Base-by-base conservation (phyloP, 441 rosid species). In the Oxalis stricta region DNA sequence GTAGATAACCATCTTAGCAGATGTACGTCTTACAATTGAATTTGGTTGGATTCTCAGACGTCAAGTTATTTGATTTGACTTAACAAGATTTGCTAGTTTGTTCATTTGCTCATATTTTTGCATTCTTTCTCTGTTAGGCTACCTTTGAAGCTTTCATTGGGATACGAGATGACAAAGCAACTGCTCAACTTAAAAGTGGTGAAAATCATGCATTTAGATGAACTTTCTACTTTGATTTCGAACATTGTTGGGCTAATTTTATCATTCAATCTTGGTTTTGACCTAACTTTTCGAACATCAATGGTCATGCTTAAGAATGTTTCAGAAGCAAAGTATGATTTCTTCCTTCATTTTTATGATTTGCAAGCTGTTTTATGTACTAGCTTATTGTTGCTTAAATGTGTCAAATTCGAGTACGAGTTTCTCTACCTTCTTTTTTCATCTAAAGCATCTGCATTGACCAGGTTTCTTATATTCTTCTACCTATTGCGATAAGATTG, bases 231-330 rank as follows among this genome's bases (percentile, higher is more conserved):
- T n/a, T n/a, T n/a, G n/a, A n/a, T n/a, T n/a, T n/a, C n/a, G n/a
- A n/a, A n/a, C n/a, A n/a, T n/a, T n/a, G n/a, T n/a, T n/a, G n/a
- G n/a, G n/a, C n/a, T n/a, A n/a, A n/a, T n/a, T n/a, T n/a, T n/a
- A n/a, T n/a, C n/a, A n/a, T n/a, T n/a, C n/a, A n/a, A n/a, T n/a
- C n/a, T n/a, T n/a, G n/a, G n/a, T n/a, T n/a, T n/a, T n/a, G n/a
- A n/a, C n/a, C n/a, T n/a, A n/a, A n/a, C n/a, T n/a, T n/a, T n/a
- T n/a, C n/a, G 98, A 73, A 80, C 94, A 33, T 82, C 98, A 43
- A 83, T 91, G 95, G 95, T 83, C 63, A 83, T 91, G 72, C 84
- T 91, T 48, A 91, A 85, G 65, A 91, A 85, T 69, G 68, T 85
- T 56, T 72, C 75, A 32, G 94, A 85, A 52, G 96, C 87, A 33